Percentiles rank a stretch among this genome's conserved stretches.
phyloP scores from a whole-genome alignment of 768 basidiomycete species.

The Auriculariales sp. region DNA sequence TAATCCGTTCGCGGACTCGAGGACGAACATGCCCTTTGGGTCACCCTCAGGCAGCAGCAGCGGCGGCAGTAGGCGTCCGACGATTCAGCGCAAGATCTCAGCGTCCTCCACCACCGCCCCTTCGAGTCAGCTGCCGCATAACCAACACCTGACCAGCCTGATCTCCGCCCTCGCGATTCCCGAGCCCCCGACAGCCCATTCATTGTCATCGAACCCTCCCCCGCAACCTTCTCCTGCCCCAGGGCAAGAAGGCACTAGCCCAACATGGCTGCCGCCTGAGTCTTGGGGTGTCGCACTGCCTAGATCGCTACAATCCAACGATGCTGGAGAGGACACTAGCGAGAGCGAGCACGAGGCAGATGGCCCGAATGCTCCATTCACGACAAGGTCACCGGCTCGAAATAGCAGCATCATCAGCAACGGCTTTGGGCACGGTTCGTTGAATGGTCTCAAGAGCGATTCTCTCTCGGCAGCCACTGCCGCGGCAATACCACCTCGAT shows the following conservation, averaged over 20 bases:
- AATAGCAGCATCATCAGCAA: not conserved
- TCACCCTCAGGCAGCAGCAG: slow-evolving; percentile 29
- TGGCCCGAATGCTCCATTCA: not conserved
- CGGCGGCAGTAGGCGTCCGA: slow-evolving; percentile 20
- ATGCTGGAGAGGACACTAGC: not conserved
- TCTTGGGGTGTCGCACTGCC: not conserved
- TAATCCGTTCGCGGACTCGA: slow-evolving; percentile 2
- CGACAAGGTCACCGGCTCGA: not conserved
- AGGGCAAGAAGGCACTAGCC: not conserved
- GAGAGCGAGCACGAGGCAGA: not conserved
- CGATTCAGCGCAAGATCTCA: slow-evolving; percentile 12
- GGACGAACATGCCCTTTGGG: slow-evolving; percentile 15
- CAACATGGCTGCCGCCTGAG: not conserved
- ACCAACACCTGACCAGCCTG: not conserved
- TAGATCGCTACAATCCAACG: too few relatives aligned
- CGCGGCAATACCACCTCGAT: not conserved
- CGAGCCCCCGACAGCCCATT: not conserved
- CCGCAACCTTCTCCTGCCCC: too few relatives aligned
- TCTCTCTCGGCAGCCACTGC: not conserved
- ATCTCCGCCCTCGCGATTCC: not conserved
- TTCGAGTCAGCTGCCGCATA: slow-evolving; percentile 4
- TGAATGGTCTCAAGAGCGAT: too few relatives aligned
- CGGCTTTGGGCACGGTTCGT: too few relatives aligned
- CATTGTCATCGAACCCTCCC: not conserved
- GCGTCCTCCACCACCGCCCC: slow-evolving; percentile 11